Conservation (phyloP, 1,284 basidiomycete species). For the Malassezia japonica region DNA sequence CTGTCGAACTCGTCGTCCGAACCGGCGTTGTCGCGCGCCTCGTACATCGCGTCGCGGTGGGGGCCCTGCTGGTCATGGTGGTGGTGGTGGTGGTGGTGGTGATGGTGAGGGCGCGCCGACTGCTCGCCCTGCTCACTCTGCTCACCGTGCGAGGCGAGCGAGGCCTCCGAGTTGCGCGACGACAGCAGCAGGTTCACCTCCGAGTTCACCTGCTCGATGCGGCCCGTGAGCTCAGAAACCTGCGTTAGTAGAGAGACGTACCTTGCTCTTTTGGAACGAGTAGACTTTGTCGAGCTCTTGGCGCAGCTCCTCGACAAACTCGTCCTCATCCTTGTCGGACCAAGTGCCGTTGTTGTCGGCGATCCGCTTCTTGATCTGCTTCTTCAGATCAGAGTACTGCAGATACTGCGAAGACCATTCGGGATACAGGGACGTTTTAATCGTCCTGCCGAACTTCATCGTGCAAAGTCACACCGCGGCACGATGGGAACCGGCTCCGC, state of each 20-base stretch:
- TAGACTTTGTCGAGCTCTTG: conserved; percentile 90
- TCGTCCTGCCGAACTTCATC: conserved; percentile 49
- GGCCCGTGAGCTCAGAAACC: conserved; percentile 41
- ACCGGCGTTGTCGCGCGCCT: conserved; percentile 52
- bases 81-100: not conserved
- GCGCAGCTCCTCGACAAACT: conserved; percentile 55
- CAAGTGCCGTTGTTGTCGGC: conserved; percentile 41
- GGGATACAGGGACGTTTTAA: conserved; percentile 47
- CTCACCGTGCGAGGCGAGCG: conserved; percentile 10
- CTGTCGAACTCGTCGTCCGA: conserved; percentile 54
- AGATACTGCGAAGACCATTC: conserved; percentile 47
- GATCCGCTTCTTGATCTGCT: conserved; percentile 46
- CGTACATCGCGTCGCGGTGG: conserved; percentile 17
- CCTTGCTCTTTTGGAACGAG: conserved; percentile 86
- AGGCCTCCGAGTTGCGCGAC: conserved; percentile 12
- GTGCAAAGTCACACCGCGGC: not conserved
- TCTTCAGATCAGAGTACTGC: conserved; percentile 47
- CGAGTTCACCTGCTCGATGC: conserved; percentile 45
- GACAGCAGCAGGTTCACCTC: conserved; percentile 46
- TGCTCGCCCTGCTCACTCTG: not conserved
- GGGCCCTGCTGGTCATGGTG: not conserved
- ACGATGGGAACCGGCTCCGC: not conserved
- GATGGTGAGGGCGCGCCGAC: too few species aligned
- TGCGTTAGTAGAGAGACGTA: conserved; percentile 6
- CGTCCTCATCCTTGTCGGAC: conserved; percentile 47